Evolutionary conservation across 202 grass and related monocot species (phyloP).

Genomic region (Carex arenaria): DNA sequence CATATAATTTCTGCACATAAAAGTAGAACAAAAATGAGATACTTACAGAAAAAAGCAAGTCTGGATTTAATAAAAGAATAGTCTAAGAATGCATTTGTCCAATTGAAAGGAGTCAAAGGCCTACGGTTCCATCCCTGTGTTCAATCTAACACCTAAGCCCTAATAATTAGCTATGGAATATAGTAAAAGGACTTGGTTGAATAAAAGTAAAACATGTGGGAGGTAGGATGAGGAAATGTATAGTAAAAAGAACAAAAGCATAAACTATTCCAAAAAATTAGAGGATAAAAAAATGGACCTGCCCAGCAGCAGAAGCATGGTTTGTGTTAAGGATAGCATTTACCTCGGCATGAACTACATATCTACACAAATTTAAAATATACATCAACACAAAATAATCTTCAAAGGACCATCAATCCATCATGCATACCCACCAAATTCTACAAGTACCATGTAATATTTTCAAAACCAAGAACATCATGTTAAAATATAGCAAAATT

Average conservation of each 20-base stretch:
- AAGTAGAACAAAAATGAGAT: background rate
- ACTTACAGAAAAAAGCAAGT: background rate
- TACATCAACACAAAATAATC: slow-evolving; percentile 5
- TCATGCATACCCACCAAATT: background rate
- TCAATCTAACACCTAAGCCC: background rate
- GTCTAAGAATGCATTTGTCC: background rate
- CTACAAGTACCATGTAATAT: background rate
- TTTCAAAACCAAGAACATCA: background rate
- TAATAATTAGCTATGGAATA: background rate
- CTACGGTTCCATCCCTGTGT: background rate
- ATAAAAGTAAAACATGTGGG: background rate
- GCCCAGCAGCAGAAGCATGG: slow-evolving; percentile 92
- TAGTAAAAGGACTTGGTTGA: slow-evolving; percentile 2
- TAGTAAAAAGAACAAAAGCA: background rate
- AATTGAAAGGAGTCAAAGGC: background rate
- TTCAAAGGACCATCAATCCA: background rate
- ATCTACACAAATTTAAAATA: slow-evolving; percentile 39
- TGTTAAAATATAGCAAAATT: background rate
- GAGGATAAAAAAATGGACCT: slow-evolving; percentile 37
- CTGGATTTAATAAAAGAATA: background rate
- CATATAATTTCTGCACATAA: slow-evolving; percentile 78
- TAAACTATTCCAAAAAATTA: background rate
- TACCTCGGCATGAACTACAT: slow-evolving; percentile 98
- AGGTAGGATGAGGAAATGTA: background rate
- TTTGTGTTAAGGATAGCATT: slow-evolving; percentile 99